These are phyloP conservation scores for Hypoxylon sp. DNA, from an alignment of 2,329 filamentous ascomycete genomes.

Conservation along the genomic window DNA sequence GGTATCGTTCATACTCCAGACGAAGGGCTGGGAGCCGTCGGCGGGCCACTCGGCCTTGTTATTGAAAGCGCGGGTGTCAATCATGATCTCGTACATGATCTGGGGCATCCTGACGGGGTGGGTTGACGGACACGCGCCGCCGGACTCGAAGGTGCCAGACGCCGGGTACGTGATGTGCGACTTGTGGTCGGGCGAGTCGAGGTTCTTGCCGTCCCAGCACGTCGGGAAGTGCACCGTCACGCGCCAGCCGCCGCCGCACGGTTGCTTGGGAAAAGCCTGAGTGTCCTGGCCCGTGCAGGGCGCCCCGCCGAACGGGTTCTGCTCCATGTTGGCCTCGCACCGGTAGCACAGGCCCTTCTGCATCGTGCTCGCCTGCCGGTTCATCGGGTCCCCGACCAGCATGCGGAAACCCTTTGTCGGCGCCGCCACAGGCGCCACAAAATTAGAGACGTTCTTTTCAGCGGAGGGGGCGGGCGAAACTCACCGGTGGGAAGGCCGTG, in stretches of 20 bases:
- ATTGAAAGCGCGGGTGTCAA: slow-evolving; percentile 56
- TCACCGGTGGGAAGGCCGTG: slow-evolving; percentile 52
- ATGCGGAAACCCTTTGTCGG: slow-evolving; percentile 53
- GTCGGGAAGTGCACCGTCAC: slow-evolving; percentile 53
- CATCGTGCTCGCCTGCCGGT: slow-evolving; percentile 50
- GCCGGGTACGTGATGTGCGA: slow-evolving; percentile 52
- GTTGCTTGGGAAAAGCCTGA: slow-evolving; percentile 48
- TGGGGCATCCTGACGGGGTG: slow-evolving; percentile 57
- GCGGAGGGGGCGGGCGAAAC: slow-evolving; percentile 12
- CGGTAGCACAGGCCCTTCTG: slow-evolving; percentile 53
- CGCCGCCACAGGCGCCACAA: too few relatives aligned
- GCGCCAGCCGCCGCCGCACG: slow-evolving; percentile 51
- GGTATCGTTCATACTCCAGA: slow-evolving; percentile 54
- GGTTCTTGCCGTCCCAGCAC: slow-evolving; percentile 56
- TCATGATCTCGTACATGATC: slow-evolving; percentile 61
- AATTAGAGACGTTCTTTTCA: slow-evolving; percentile 21
- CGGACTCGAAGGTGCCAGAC: slow-evolving; percentile 51
- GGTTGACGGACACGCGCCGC: slow-evolving; percentile 50
- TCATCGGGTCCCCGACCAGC: slow-evolving; percentile 52
- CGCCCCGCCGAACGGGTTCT: slow-evolving; percentile 53
- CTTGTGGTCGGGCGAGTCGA: slow-evolving; percentile 55
- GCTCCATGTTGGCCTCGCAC: slow-evolving; percentile 53
- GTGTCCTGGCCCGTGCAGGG: slow-evolving; percentile 54
- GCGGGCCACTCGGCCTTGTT: slow-evolving; percentile 55
- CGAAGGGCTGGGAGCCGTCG: slow-evolving; percentile 54